phyloP scores from a whole-genome alignment of 2,329 filamentous ascomycete genomes.

The Alternaria panax region DNA sequence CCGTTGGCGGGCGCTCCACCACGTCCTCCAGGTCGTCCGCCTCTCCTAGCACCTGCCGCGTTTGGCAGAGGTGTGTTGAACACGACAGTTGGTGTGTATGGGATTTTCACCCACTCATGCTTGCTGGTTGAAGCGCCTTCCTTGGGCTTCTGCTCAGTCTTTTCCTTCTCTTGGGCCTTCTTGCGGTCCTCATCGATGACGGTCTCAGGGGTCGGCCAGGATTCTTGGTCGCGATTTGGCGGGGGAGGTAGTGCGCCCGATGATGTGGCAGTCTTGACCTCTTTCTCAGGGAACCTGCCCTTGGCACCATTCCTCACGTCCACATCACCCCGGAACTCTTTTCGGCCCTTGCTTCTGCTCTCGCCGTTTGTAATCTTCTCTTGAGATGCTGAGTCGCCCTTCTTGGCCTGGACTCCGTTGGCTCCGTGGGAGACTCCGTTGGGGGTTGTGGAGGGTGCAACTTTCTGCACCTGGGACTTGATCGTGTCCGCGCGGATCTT shows the following conservation, averaged over 20 bases:
- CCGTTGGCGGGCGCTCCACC: constrained; percentile 63
- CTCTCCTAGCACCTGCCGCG: constrained; percentile 47
- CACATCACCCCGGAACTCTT: constrained; percentile 34
- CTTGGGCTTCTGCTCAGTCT: constrained; percentile 70
- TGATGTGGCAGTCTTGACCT: constrained; percentile 26
- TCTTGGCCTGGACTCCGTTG: constrained; percentile 34
- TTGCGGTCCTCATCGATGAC: constrained; percentile 79
- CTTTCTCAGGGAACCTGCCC: constrained; percentile 39
- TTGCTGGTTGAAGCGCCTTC: constrained; percentile 64
- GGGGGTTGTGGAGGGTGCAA: constrained; percentile 50
- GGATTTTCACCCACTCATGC: constrained; percentile 84
- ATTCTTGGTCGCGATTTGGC: constrained; percentile 75
- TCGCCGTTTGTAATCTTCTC: constrained; percentile 31
- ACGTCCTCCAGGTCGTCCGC: constrained; percentile 61
- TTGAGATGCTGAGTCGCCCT: constrained; percentile 29
- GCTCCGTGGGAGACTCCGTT: constrained; percentile 27
- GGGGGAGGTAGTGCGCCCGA: constrained; percentile 59
- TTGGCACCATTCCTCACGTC: constrained; percentile 41
- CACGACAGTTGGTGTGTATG: constrained; percentile 82
- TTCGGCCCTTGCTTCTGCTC: constrained; percentile 32
- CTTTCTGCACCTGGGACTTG: constrained; percentile 59
- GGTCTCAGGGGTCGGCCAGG: constrained; percentile 90
- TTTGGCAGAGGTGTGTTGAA: constrained; percentile 84
- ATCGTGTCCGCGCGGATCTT: constrained; percentile 75
- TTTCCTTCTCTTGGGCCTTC: constrained; percentile 72